Percentiles rank a stretch among this genome's conserved stretches.
Evolutionary conservation across 495 filamentous ascomycete species (phyloP).

Genomic region (Podospora pseudocomata): DNA sequence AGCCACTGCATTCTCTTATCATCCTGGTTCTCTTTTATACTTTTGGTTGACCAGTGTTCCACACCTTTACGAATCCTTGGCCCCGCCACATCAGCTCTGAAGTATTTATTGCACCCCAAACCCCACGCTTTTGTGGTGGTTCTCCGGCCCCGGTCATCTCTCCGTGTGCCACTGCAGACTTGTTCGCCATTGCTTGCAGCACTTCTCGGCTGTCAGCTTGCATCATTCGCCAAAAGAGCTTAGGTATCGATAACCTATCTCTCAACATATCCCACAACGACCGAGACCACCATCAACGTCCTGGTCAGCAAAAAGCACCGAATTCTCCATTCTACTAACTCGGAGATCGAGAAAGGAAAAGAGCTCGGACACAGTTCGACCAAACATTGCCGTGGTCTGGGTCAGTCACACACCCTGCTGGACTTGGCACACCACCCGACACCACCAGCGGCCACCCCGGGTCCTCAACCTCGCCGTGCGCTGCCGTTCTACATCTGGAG

Average conservation of each 20-base stretch:
- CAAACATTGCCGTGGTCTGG: not conserved
- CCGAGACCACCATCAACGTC: not conserved
- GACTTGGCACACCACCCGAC: conserved; percentile 10
- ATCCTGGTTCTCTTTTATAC: not conserved
- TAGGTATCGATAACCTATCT: not conserved
- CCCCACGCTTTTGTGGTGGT: not conserved
- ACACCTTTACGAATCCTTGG: not conserved
- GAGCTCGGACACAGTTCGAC: not conserved
- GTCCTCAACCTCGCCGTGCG: not conserved
- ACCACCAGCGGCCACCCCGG: not conserved
- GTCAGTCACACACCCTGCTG: not conserved
- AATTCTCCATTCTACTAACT: not conserved
- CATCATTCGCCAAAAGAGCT: not conserved
- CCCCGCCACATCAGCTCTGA: not conserved
- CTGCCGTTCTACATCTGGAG: not conserved
- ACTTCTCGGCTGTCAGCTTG: not conserved
- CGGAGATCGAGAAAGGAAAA: not conserved
- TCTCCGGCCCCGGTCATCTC: not conserved
- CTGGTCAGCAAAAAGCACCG: not conserved
- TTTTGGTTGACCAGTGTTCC: not conserved
- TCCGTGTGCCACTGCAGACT: not conserved
- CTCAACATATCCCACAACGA: not conserved
- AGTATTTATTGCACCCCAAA: not conserved
- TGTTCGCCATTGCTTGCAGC: not conserved
- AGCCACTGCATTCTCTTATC: not conserved